Conservation (phyloP, 1,284 basidiomycete species). For the Salmacisia buchloeana region DNA sequence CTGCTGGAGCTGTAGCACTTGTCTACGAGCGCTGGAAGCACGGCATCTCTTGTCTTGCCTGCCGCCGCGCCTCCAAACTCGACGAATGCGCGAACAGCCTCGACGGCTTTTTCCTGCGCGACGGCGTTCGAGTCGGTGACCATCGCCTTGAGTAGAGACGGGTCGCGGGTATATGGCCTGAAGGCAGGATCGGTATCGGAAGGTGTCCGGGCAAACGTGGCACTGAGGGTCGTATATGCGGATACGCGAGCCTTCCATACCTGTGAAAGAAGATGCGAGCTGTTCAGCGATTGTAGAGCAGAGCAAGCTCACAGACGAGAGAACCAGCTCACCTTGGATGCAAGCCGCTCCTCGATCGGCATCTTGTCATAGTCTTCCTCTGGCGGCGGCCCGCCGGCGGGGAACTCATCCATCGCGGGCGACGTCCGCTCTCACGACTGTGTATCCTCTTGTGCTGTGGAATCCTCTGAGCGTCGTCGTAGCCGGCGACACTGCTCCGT, state of each 20-base stretch:
- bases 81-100: conserved; percentile 66
- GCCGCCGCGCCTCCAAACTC: conserved; percentile 85
- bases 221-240: conserved; percentile 75
- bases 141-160: conserved; percentile 55
- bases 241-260: conserved; percentile 97
- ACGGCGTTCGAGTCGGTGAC: conserved; percentile 80
- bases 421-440: too few relatives aligned
- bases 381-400: conserved; percentile 2
- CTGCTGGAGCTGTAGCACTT: conserved; percentile 84
- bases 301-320: not conserved
- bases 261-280: conserved; percentile 39
- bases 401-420: conserved; percentile 11
- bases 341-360: conserved; percentile 72
- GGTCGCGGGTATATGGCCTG: conserved; percentile 69
- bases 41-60: conserved; percentile 62
- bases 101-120: conserved; percentile 95
- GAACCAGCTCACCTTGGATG: conserved; percentile 63
- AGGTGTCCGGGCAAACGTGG: conserved; percentile 55
- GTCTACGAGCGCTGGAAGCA: conserved; percentile 85
- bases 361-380: conserved; percentile 89
- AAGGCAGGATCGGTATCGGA: conserved; percentile 92
- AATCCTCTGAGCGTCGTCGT: too few relatives aligned
- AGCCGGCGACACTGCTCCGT: too few relatives aligned
- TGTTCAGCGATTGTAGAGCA: not conserved
- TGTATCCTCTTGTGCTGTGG: too few relatives aligned